Evolutionary conservation across 2,329 filamentous ascomycete species (phyloP).

Genomic region (Colletotrichum karsti): DNA sequence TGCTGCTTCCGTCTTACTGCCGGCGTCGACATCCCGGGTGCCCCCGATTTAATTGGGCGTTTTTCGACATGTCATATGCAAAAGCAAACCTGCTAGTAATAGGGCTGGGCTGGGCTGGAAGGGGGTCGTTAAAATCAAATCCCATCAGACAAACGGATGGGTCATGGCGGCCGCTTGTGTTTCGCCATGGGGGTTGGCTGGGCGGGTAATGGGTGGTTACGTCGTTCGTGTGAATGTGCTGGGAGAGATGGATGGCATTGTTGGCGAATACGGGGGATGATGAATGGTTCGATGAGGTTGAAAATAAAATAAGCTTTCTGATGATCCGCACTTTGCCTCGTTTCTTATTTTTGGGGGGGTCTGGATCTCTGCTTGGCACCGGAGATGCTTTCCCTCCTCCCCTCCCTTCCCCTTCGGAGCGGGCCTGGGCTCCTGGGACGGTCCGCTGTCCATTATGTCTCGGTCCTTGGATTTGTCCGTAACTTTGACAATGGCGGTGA

Average conservation of each 20-base stretch:
- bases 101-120: conserved; percentile 10
- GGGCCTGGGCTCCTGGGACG: background rate
- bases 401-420: background rate
- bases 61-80: conserved; percentile 3
- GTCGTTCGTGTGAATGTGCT: background rate
- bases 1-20: background rate
- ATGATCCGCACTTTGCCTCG: background rate
- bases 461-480: background rate
- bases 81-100: background rate
- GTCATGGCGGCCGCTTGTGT: conserved; percentile 15
- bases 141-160: background rate
- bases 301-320: conserved; percentile 3
- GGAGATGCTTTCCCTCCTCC: no score
- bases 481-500: background rate
- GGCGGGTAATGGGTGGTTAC: background rate
- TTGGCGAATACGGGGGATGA: background rate
- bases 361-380: background rate
- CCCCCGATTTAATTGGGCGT: background rate
- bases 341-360: background rate
- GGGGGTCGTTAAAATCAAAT: background rate
- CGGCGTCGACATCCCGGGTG: background rate
- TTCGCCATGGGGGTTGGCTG: background rate
- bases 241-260: background rate
- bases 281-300: conserved; percentile 2
- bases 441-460: background rate